A percentile compares a stretch with the other conserved stretches of the same genome.
These are phyloP conservation scores for Durotheca rogersii DNA, from an alignment of 495 filamentous ascomycete genomes.

Conservation along the genomic window DNA sequence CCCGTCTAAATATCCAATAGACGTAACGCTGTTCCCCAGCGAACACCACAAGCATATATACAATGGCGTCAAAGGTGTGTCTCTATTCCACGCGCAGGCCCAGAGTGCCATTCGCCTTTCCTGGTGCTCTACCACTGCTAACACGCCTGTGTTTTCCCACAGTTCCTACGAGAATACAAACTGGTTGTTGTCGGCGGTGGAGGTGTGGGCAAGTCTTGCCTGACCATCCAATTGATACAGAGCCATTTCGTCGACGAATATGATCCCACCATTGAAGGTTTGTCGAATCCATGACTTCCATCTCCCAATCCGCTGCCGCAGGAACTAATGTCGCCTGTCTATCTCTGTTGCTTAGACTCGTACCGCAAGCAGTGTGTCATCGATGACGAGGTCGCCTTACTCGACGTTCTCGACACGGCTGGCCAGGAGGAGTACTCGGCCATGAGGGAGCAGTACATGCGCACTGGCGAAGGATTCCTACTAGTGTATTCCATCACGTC, in stretches of 20 bases:
- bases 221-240: slow-evolving; percentile 99
- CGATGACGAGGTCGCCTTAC: slow-evolving; percentile 93
- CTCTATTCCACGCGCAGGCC: background rate
- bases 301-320: background rate
- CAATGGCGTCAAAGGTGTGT: slow-evolving; percentile 52
- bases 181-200: slow-evolving; percentile 96
- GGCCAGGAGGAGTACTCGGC: slow-evolving; percentile 99
- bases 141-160: slow-evolving; percentile 14
- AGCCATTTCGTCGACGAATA: slow-evolving; percentile 99
- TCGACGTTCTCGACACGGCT: slow-evolving; percentile 97
- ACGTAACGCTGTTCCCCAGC: slow-evolving; percentile 18
- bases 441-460: slow-evolving; percentile 99
- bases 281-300: slow-evolving; percentile 29
- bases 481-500: slow-evolving; percentile 98
- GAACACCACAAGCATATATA: slow-evolving; percentile 10
- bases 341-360: slow-evolving; percentile 64
- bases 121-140: too few species aligned
- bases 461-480: slow-evolving; percentile 96
- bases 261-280: slow-evolving; percentile 99
- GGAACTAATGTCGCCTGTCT: background rate
- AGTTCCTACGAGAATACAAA: slow-evolving; percentile 99
- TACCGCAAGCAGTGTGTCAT: slow-evolving; percentile 99
- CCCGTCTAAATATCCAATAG: slow-evolving; percentile 1
- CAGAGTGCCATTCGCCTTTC: background rate
- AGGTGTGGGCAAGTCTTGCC: slow-evolving; percentile 97